These are phyloP conservation scores for Colletotrichum tropicale DNA, from an alignment of 2,329 filamentous ascomycete genomes.

Conservation along the genomic window DNA sequence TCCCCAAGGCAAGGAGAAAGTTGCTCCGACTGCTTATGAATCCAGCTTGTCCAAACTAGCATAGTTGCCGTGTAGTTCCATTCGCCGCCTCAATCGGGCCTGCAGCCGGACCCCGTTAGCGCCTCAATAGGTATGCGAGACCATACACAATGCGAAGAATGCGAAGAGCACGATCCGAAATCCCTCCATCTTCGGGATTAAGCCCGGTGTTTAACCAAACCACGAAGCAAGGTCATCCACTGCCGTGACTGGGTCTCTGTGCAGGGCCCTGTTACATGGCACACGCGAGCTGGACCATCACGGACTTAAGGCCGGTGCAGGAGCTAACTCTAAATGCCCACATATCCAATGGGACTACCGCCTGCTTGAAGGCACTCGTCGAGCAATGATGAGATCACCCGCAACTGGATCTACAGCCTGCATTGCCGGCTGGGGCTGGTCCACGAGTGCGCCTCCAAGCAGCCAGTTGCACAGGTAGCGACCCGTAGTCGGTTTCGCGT, in stretches of 20 bases:
- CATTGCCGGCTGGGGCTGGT: not conserved
- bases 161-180: not conserved
- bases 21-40: not conserved
- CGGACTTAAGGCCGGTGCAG: not conserved
- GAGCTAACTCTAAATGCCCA: not conserved
- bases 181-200: not conserved
- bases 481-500: not conserved
- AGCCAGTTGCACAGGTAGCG: not conserved
- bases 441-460: not conserved
- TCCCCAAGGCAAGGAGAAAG: not conserved
- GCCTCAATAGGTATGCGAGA: not conserved
- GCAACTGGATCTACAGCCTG: not conserved
- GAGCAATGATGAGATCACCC: constrained; percentile 5
- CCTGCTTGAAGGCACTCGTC: not conserved
- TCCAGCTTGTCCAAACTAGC: not conserved
- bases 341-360: not conserved
- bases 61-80: not conserved
- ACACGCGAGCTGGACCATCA: not conserved
- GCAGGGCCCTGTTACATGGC: not conserved
- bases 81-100: not conserved
- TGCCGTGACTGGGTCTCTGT: not conserved
- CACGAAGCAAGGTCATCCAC: not conserved
- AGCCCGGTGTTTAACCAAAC: not conserved
- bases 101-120: not conserved
- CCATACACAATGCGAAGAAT: not conserved